A percentile compares a stretch with the other conserved stretches of the same genome.
phyloP scores from a whole-genome alignment of 305 asterid species.

The Solanum hybrid region DNA sequence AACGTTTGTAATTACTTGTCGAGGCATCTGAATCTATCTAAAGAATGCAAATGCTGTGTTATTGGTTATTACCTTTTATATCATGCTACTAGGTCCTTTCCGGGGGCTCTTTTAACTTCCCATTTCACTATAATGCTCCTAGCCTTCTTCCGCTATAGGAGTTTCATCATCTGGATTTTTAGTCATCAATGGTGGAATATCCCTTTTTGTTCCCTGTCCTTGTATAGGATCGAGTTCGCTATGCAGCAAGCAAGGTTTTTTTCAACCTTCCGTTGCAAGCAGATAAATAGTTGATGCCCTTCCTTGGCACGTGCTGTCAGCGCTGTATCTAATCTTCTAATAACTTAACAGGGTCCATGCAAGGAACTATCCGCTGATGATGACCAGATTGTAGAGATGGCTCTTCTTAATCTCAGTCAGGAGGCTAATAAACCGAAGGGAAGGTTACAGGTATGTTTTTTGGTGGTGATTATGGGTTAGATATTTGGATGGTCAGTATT shows the following conservation, averaged over 20 bases:
- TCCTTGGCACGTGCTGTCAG: background rate
- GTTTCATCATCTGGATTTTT: background rate
- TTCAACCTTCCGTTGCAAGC: background rate
- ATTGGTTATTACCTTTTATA: background rate
- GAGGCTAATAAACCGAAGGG: conserved; percentile 30
- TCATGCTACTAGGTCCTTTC: background rate
- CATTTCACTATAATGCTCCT: background rate
- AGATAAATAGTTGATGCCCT: background rate
- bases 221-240: background rate
- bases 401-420: conserved; percentile 26
- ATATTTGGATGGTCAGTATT: background rate
- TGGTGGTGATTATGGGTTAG: conserved; percentile 4
- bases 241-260: background rate
- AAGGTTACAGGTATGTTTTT: conserved; percentile 24
- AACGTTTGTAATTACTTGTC: background rate
- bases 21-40: background rate
- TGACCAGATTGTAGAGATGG: conserved; percentile 34
- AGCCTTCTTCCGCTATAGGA: background rate
- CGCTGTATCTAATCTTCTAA: background rate
- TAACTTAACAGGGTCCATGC: conserved; percentile 14
- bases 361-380: conserved; percentile 18
- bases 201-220: background rate
- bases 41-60: background rate
- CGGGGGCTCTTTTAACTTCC: background rate
- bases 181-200: background rate